Conservation (phyloP, 176 grass and related monocot genomes). For the Rhynchospora tenuis region DNA sequence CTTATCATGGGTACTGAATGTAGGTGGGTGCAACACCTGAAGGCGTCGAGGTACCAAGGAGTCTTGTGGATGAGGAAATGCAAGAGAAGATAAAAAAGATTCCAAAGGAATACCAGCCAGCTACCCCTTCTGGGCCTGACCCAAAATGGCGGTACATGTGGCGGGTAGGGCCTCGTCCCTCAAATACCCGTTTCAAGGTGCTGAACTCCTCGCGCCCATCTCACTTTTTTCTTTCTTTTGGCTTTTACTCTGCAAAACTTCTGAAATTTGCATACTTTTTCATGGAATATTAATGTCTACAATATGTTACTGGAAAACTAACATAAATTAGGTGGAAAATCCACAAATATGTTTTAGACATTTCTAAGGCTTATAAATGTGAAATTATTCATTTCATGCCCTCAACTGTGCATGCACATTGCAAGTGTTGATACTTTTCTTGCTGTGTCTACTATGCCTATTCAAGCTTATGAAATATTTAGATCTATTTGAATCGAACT, state of each 20-base stretch:
- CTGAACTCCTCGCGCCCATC: neutral
- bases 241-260: neutral
- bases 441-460: neutral
- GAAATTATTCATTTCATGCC: neutral
- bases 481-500: neutral
- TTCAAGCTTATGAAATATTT: neutral
- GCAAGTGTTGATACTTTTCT: neutral
- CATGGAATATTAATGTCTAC: neutral
- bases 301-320: neutral
- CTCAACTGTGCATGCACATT: neutral
- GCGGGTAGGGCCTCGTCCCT: constrained; percentile 78
- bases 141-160: constrained; percentile 99
- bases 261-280: neutral
- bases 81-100: constrained; percentile 69
- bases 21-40: constrained; percentile 96
- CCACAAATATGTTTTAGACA: neutral
- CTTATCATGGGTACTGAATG: neutral
- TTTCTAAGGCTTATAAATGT: neutral
- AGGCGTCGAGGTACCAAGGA: constrained; percentile 89
- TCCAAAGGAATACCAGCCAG: constrained; percentile 63
- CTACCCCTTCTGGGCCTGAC: constrained; percentile 73
- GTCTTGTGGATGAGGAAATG: constrained; percentile 79
- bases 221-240: neutral
- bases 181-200: constrained; percentile 73
- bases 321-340: neutral